A percentile compares a stretch with the other conserved stretches of the same genome.
Evolutionary conservation across 1,284 basidiomycete species (phyloP).

Genomic region (Mrakiaceae sp.): DNA sequence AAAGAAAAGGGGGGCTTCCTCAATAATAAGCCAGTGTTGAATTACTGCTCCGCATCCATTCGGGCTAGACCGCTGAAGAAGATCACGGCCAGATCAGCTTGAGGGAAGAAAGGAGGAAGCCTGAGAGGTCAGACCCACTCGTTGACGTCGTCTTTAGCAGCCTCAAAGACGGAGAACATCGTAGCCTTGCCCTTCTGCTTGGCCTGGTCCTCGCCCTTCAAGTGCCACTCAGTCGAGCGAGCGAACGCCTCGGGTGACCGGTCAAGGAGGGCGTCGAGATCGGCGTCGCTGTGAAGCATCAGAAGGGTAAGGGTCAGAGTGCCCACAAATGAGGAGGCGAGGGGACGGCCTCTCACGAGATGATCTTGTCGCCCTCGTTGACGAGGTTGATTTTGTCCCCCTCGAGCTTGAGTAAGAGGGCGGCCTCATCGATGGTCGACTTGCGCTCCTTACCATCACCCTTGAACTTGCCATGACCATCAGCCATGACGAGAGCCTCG

Average conservation of each 20-base stretch:
- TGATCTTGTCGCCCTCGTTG: conserved; percentile 58
- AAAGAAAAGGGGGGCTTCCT: no score
- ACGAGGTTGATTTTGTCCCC: conserved; percentile 84
- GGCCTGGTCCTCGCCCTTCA: conserved; percentile 27
- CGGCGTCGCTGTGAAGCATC: conserved; percentile 44
- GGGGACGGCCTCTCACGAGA: conserved; percentile 36
- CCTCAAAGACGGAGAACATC: conserved; percentile 48
- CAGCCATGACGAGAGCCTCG: conserved; percentile 87
- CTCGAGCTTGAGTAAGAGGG: conserved; percentile 66
- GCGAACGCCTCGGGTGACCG: conserved; percentile 67
- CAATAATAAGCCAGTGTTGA: no score
- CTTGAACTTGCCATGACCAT: conserved; percentile 56
- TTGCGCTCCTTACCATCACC: conserved; percentile 35
- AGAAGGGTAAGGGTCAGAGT: not conserved
- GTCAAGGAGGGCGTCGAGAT: conserved; percentile 70
- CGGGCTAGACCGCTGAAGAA: no score
- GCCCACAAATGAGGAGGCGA: not conserved
- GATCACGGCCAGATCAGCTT: no score
- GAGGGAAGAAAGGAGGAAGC: no score
- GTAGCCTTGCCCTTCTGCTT: conserved; percentile 39
- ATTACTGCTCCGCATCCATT: no score
- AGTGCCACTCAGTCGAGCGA: conserved; percentile 64
- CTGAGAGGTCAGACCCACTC: no score
- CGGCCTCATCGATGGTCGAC: conserved; percentile 66
- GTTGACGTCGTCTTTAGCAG: conserved; percentile 4